Evolutionary conservation across 352 stramenopile genomes (phyloP), one percentile per base, ranked within the genome.

Genomic region (Phytophthora fragariae): DNA sequence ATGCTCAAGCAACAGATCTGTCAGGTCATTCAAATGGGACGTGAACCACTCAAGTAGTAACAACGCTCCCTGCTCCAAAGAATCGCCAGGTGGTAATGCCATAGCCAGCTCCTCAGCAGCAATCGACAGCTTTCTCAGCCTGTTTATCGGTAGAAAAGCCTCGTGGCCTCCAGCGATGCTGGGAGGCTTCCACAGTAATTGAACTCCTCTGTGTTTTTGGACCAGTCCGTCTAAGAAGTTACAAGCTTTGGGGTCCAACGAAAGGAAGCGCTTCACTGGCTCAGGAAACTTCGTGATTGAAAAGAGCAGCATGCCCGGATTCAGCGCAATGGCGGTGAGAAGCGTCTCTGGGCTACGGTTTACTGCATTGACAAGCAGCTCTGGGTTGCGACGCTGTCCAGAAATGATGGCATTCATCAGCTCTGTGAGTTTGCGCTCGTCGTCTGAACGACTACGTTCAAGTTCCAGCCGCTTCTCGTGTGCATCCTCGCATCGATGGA

Each of bases 241-340:
- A 17, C 80, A 84, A 0, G 80, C 72, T 61, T 88, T 90, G 1
- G 77, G 29, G 50, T 94, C 88, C 31, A 94, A 57, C 9, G 79
- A 79, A 3, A 94, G 58, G 53, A 94, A 94, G 5, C 76, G 64
- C 71, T 92, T 91, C n/a, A 93, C 88, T 3, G 76, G 59, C 0
- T 83, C 75, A 3, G 86, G 50, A 46, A 91, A 93, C 65, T 93
- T 92, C 12, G 79, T 84, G 64, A 95, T 93, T 5, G 75, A 74
- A 29, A 93, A 93, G 19, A 87, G 68, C 29, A 94, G 65, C 57
- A 95, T 93, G 0, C 88, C 85, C 10, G 86, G 82, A 66, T 93
- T 92, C 14, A 86, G 65, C 6, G 80, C 50, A 12, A 93, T 80
- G 0, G 86, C 84, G 39, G 72, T 89, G 47, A 91, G 60, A n/a